A percentile compares a stretch with the other conserved stretches of the same genome.
Evolutionary conservation across 129 eudicot species (phyloP).

Genomic region (Apium graveolens): DNA sequence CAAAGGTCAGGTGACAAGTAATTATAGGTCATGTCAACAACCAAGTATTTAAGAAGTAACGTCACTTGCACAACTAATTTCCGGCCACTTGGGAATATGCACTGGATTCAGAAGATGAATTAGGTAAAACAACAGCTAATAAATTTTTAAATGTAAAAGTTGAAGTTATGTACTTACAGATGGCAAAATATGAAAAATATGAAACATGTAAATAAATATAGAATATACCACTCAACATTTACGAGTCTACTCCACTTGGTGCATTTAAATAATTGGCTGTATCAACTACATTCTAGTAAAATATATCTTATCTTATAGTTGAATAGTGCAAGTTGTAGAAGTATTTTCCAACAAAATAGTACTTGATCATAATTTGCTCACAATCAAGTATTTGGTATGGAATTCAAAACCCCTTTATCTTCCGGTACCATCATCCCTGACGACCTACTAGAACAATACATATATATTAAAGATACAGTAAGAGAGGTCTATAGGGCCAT

Average conservation of each 20-base stretch:
- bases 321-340: no score
- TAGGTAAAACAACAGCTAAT: no score
- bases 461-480: not conserved
- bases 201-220: not conserved
- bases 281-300: not conserved
- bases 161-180: not conserved
- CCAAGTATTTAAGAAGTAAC: not conserved
- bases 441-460: not conserved
- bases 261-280: not conserved
- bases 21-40: not conserved
- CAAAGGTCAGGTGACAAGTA: constrained; percentile 7
- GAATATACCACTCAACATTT: not conserved
- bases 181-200: not conserved
- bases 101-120: not conserved
- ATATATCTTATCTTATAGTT: no score
- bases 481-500: not conserved
- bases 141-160: no score
- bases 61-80: not conserved
- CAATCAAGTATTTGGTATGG: not conserved
- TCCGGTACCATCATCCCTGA: not conserved
- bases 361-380: not conserved
- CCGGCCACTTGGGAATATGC: not conserved
- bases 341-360: not conserved
- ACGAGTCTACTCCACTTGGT: not conserved
- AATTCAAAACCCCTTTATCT: not conserved